A percentile compares a stretch with the other conserved stretches of the same genome.
These are phyloP conservation scores for Sequoiadendron giganteum DNA, from an alignment of 75 land plant genomes.

Conservation along the genomic window DNA sequence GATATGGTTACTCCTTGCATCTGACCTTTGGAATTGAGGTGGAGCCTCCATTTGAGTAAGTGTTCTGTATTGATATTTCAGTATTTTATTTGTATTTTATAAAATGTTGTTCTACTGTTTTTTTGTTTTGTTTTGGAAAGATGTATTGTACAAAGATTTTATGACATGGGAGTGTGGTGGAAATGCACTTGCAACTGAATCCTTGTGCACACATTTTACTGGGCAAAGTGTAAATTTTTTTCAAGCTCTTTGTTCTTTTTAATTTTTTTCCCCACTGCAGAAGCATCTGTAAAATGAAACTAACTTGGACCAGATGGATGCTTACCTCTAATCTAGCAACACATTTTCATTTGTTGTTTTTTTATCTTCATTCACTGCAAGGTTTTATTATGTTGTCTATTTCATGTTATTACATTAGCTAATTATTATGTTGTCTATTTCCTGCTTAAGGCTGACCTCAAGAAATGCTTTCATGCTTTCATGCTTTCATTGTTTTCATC, in stretches of 20 bases:
- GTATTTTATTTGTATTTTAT: neutral
- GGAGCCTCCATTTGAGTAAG: slow-evolving; percentile 94
- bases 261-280: neutral
- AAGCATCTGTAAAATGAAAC: neutral
- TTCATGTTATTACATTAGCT: too few species aligned
- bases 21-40: slow-evolving; percentile 81
- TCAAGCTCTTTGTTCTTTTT: neutral
- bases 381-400: too few species aligned
- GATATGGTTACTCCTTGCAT: slow-evolving; percentile 54
- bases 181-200: neutral
- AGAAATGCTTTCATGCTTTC: neutral
- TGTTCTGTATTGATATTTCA: slow-evolving; percentile 9
- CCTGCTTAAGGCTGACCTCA: neutral
- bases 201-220: neutral
- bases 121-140: neutral
- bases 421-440: too few species aligned
- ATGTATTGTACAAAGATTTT: neutral
- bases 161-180: neutral
- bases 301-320: neutral
- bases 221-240: neutral
- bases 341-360: neutral
- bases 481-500: neutral
- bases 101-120: neutral
- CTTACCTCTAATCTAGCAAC: neutral
- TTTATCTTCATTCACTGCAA: neutral